These are phyloP conservation scores for Actinomortierella wolfii DNA, from an alignment of 371 early-diverging fungal species.

Conservation along the genomic window DNA sequence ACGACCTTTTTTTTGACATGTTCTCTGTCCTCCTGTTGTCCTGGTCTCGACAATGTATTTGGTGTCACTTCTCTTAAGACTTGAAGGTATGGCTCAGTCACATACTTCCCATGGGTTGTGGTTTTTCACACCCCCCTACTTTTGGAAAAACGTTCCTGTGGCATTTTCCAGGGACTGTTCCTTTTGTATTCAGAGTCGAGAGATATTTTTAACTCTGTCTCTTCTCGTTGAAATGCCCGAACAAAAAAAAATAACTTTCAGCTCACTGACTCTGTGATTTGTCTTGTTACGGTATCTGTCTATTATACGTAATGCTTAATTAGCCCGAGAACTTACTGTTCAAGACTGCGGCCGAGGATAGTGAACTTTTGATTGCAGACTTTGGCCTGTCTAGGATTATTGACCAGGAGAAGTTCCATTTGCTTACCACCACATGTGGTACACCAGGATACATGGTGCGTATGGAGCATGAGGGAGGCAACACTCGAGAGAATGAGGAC, in stretches of 20 bases:
- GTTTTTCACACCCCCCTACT: too few species aligned
- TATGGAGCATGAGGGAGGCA: too few species aligned
- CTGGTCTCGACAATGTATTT: too few species aligned
- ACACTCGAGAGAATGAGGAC: not conserved
- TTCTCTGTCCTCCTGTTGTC: too few species aligned
- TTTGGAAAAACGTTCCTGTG: too few species aligned
- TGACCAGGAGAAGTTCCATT: constrained; percentile 77
- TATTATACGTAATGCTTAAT: not conserved
- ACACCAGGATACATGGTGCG: constrained; percentile 84
- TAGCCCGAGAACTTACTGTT: constrained; percentile 91
- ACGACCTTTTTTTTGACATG: constrained; percentile 16
- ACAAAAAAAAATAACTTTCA: constrained; percentile 1
- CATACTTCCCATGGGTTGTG: too few species aligned
- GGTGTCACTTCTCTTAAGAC: too few species aligned
- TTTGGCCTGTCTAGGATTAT: constrained; percentile 89
- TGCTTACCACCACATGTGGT: constrained; percentile 84
- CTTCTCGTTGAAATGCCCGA: not conserved
- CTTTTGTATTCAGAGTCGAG: not conserved
- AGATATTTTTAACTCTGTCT: not conserved
- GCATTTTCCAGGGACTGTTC: too few species aligned
- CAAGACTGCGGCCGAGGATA: constrained; percentile 69
- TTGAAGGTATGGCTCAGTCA: too few species aligned
- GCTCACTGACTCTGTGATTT: not conserved
- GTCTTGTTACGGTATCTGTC: not conserved
- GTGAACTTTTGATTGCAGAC: constrained; percentile 84